Evolutionary conservation across 2,329 filamentous ascomycete genomes (phyloP), one percentile per base, ranked within the genome.

Genomic region (Elsinoe arachidis): DNA sequence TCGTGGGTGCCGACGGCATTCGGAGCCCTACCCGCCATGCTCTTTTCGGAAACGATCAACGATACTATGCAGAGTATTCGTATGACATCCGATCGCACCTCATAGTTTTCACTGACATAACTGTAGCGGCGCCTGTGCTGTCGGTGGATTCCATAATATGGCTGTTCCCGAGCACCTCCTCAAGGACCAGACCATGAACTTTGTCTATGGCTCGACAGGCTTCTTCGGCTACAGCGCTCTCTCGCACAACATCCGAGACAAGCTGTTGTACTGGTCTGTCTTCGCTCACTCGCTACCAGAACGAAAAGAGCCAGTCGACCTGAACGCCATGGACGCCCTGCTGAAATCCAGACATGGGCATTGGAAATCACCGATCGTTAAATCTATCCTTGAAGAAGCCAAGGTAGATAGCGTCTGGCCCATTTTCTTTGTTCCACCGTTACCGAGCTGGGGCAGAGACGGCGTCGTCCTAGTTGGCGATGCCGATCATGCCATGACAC

Each of bases 391-490:
- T 65, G 74, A 51, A 71, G 67, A 37, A 69, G 79, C 56, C 76
- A 74, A 55, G 9, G 33, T 55, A 1, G 57, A 58, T 2, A 54
- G 57, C 23, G 61, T 64, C 21, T 68, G 66, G 66, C 65, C 65
- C 3, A 67, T 63, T 26, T 58, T 66, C 53, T 60, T 61, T n/a
- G 64, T 68, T 53, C 66, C 65, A 1, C 30, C 69, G 15, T 68
- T 82, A 2, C 73, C 75, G 2, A 70, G 68, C 15, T 81, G 78
- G 78, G 21, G 37, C 10, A 66, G 70, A 5, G 68, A 75, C 9
- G 70, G 77, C 0, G 72, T 81, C 2, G 70, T 83, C 3, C 67
- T 84, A 1, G 67, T 82, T 2, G 81, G 80, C 3, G 80, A 83
- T 65, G 79, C 79, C 1, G 80, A 79, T 0, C 80, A 83, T 66